Percentiles rank a stretch among this genome's conserved stretches.
phyloP scores from a whole-genome alignment of 148 eudicot genomes.

The Rhododendron kiyosumense region DNA sequence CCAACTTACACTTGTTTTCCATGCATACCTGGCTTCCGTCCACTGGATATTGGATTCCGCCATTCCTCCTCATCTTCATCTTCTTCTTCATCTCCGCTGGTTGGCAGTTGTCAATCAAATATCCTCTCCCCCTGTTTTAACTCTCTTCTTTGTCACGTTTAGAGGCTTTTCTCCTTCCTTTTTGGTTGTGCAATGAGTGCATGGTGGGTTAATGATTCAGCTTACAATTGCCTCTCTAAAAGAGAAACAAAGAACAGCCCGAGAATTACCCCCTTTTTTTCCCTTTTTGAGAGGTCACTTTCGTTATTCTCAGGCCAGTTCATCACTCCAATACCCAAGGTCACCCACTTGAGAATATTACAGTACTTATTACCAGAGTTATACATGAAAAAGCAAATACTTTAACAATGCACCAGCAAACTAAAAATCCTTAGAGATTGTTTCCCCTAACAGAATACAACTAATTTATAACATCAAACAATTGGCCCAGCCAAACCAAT shows the following conservation, averaged over 20 bases:
- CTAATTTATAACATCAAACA: constrained; percentile 11
- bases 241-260: neutral
- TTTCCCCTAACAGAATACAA: constrained; percentile 7
- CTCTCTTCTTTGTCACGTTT: neutral
- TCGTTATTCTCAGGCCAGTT: neutral
- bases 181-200: neutral
- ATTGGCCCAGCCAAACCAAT: neutral
- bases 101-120: neutral
- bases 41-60: neutral
- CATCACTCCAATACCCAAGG: neutral
- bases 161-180: neutral
- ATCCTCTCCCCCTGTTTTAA: neutral
- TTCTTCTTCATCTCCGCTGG: neutral
- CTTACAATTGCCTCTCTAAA: neutral
- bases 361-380: neutral
- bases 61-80: neutral
- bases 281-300: neutral
- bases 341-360: neutral
- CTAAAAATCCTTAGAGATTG: neutral
- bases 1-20: neutral
- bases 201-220: neutral
- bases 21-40: neutral
- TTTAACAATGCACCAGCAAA: neutral
- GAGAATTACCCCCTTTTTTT: neutral
- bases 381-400: neutral